These are phyloP conservation scores for Myxozyma nipponensis DNA, from an alignment of 805 yeast genomes.

Conservation along the genomic window DNA sequence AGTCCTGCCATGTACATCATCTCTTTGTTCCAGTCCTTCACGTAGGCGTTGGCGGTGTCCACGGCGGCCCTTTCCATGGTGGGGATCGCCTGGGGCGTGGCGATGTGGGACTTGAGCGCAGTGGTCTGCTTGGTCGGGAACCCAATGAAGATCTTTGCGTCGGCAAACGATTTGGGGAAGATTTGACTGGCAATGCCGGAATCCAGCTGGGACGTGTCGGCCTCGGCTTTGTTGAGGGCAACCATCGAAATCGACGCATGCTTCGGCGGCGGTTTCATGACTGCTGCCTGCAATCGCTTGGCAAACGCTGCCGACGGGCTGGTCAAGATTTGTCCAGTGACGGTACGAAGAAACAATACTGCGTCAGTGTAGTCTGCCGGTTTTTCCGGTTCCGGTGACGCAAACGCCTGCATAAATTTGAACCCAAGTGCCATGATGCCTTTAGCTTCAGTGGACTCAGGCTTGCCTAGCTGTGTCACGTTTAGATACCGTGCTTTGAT, in stretches of 20 bases:
- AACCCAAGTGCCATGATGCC: slow-evolving; percentile 24
- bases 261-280: slow-evolving; percentile 42
- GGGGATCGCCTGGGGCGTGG: slow-evolving; percentile 41
- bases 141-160: slow-evolving; percentile 42
- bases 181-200: slow-evolving; percentile 38
- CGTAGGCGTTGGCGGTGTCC: slow-evolving; percentile 41
- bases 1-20: slow-evolving; percentile 41
- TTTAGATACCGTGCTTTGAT: slow-evolving; percentile 37
- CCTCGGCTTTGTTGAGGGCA: slow-evolving; percentile 32
- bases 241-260: slow-evolving; percentile 37
- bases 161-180: slow-evolving; percentile 37
- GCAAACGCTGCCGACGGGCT: slow-evolving; percentile 35
- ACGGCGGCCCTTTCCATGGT: slow-evolving; percentile 44
- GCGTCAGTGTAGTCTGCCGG: slow-evolving; percentile 36
- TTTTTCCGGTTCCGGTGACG: slow-evolving; percentile 30
- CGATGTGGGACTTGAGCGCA: slow-evolving; percentile 38
- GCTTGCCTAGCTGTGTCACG: slow-evolving; percentile 36
- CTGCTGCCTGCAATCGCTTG: slow-evolving; percentile 37
- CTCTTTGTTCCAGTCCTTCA: slow-evolving; percentile 41
- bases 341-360: slow-evolving; percentile 32
- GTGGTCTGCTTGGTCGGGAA: slow-evolving; percentile 44
- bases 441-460: slow-evolving; percentile 16
- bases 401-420: slow-evolving; percentile 20
- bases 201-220: slow-evolving; percentile 33
- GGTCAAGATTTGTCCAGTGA: slow-evolving; percentile 36